Evolutionary conservation across 2,329 filamentous ascomycete species (phyloP).

Genomic region (Furcasterigmium furcatum): DNA sequence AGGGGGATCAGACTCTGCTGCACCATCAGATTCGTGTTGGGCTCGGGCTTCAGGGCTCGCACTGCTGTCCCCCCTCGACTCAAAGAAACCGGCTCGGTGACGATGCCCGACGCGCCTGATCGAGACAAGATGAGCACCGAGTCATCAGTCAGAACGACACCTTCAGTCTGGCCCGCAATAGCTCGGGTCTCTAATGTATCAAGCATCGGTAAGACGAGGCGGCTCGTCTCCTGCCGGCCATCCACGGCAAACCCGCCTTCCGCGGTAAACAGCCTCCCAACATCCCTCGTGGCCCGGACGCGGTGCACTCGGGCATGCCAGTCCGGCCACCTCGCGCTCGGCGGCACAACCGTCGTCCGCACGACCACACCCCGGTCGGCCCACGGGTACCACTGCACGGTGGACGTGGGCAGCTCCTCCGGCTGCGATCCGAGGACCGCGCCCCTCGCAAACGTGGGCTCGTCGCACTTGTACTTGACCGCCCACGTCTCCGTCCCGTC

Average conservation of each 20-base stretch:
- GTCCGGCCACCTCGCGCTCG: slow-evolving; percentile 24
- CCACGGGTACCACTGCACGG: slow-evolving; percentile 19
- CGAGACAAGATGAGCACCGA: slow-evolving; percentile 7
- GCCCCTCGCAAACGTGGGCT: neutral
- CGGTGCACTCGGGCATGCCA: slow-evolving; percentile 26
- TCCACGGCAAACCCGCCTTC: slow-evolving; percentile 19
- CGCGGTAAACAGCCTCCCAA: slow-evolving; percentile 6
- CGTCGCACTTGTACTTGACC: slow-evolving; percentile 21
- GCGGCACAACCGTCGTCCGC: slow-evolving; percentile 22
- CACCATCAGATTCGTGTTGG: slow-evolving; percentile 19
- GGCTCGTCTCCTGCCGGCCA: neutral
- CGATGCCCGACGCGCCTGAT: neutral
- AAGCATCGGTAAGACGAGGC: slow-evolving; percentile 1
- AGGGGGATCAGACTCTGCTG: slow-evolving; percentile 16
- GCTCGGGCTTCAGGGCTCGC: slow-evolving; percentile 16
- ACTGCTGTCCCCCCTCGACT: neutral
- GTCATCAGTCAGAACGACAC: neutral
- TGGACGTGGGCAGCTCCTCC: neutral
- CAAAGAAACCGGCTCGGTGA: neutral
- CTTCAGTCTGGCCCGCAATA: neutral
- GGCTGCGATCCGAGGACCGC: slow-evolving; percentile 1
- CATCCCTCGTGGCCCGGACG: neutral
- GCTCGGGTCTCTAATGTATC: neutral
- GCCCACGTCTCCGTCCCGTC: slow-evolving; percentile 26
- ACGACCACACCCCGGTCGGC: slow-evolving; percentile 19